These are phyloP conservation scores for Candida dubliniensis DNA, from an alignment of 1,139 yeast species.

Conservation along the genomic window DNA sequence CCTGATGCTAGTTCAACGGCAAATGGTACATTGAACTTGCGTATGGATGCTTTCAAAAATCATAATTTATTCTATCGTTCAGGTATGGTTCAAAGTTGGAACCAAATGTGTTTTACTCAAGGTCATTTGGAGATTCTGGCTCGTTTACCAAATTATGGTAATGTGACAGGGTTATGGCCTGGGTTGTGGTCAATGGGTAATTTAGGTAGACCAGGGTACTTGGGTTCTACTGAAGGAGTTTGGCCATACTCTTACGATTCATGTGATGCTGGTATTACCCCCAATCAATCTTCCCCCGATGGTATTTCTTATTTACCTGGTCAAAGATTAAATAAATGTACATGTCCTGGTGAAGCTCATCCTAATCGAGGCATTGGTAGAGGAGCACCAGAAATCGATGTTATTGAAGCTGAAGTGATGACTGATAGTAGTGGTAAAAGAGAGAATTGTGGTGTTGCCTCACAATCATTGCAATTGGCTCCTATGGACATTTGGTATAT, in stretches of 20 bases:
- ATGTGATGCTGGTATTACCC: slow-evolving; percentile 87
- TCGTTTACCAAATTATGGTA: slow-evolving; percentile 68
- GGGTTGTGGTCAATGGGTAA: slow-evolving; percentile 90
- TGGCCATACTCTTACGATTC: slow-evolving; percentile 86
- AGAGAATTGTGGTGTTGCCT: slow-evolving; percentile 59
- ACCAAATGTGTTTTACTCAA: slow-evolving; percentile 76
- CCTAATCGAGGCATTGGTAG: slow-evolving; percentile 80
- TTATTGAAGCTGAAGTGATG: slow-evolving; percentile 70
- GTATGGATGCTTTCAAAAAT: slow-evolving; percentile 71
- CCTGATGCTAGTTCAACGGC: slow-evolving; percentile 77
- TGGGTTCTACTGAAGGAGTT: slow-evolving; percentile 78
- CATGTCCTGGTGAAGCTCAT: slow-evolving; percentile 75
- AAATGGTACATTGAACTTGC: slow-evolving; percentile 63
- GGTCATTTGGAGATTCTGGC: slow-evolving; percentile 73
- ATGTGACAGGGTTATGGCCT: slow-evolving; percentile 80
- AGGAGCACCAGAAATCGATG: slow-evolving; percentile 91
- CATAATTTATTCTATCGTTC: slow-evolving; percentile 76
- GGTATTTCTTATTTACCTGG: slow-evolving; percentile 82
- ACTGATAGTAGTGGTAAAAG: slow-evolving; percentile 24
- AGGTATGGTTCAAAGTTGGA: slow-evolving; percentile 87
- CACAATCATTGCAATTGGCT: slow-evolving; percentile 82
- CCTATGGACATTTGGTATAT: slow-evolving; percentile 85
- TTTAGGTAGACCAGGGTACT: slow-evolving; percentile 78
- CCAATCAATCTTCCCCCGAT: slow-evolving; percentile 82
- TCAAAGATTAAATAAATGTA: slow-evolving; percentile 66